Conservation (phyloP, 2,329 filamentous ascomycete genomes). For the Ascochyta fabae region DNA sequence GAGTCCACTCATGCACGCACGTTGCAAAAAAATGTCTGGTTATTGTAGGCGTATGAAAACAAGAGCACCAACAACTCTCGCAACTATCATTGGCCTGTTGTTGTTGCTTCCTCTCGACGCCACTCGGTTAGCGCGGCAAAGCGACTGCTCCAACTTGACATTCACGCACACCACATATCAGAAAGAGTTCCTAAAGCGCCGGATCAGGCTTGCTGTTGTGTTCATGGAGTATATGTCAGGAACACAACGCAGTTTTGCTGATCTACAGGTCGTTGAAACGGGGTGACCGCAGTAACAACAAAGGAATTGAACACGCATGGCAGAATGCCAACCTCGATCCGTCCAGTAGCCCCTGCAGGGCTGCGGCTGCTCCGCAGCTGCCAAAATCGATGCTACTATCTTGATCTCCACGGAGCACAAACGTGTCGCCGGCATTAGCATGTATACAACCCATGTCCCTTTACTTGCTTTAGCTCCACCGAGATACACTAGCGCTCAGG, state of each 20-base stretch:
- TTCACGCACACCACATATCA: not conserved
- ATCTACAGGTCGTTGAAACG: conserved; percentile 19
- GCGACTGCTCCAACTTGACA: not conserved
- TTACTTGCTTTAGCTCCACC: not conserved
- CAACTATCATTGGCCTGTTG: not conserved
- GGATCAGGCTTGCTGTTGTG: not conserved
- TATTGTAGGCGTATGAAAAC: not conserved
- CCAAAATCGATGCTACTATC: conserved; percentile 16
- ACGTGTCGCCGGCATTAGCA: conserved; percentile 8
- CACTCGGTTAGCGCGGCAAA: conserved; percentile 1
- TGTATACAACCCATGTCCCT: conserved; percentile 8
- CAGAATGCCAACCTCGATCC: conserved; percentile 12
- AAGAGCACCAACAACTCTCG: not conserved
- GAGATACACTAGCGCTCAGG: not conserved
- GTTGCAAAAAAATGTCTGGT: not conserved
- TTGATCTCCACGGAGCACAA: conserved; percentile 14
- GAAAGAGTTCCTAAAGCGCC: not conserved
- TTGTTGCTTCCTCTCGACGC: not conserved
- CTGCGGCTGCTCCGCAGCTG: conserved; percentile 4
- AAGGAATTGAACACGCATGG: conserved; percentile 19
- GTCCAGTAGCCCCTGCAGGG: conserved; percentile 12
- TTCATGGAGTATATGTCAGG: conserved; percentile 3
- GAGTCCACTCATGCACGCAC: not conserved
- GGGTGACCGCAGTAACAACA: conserved; percentile 23
- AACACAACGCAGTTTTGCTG: conserved; percentile 12